These are phyloP conservation scores for Cymbidium sinense DNA, from an alignment of 106 monocot species.

Conservation along the genomic window DNA sequence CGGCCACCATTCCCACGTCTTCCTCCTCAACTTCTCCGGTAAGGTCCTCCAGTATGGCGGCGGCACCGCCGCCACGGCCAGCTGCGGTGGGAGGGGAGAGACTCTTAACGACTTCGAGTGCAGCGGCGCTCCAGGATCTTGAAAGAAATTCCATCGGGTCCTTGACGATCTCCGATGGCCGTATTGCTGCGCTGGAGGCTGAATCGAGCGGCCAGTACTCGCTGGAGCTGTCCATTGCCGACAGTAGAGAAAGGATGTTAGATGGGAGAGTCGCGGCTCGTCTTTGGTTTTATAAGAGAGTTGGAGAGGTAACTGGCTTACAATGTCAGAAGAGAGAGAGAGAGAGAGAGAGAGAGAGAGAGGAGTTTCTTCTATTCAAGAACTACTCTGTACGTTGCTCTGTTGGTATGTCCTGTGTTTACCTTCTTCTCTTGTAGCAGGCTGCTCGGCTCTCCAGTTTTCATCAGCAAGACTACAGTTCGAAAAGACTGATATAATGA, in stretches of 20 bases:
- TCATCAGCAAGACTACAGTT: background rate
- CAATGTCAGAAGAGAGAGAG: background rate
- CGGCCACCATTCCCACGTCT: background rate
- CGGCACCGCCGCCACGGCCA: background rate
- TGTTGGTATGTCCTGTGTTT: background rate
- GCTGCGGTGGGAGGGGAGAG: background rate
- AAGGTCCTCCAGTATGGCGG: constrained; percentile 33
- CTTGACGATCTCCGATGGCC: background rate
- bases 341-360: background rate
- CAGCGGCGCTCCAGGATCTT: constrained; percentile 61
- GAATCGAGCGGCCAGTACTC: background rate
- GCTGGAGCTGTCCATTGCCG: background rate
- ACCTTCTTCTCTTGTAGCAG: background rate
- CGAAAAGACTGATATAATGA: too few relatives aligned
- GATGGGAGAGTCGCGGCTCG: background rate
- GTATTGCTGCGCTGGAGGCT: background rate
- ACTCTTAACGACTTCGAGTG: constrained; percentile 35
- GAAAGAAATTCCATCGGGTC: constrained; percentile 91
- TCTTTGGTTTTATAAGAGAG: background rate
- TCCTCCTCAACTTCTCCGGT: constrained; percentile 16
- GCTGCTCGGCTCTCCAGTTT: background rate
- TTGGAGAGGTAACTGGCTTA: background rate
- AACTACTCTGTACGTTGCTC: background rate
- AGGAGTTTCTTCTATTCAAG: background rate
- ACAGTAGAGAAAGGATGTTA: background rate